Evolutionary conservation across 208 protist genomes (phyloP), one percentile per base, ranked within the genome.

Genomic region (Kentomonas sorsogonicus): DNA sequence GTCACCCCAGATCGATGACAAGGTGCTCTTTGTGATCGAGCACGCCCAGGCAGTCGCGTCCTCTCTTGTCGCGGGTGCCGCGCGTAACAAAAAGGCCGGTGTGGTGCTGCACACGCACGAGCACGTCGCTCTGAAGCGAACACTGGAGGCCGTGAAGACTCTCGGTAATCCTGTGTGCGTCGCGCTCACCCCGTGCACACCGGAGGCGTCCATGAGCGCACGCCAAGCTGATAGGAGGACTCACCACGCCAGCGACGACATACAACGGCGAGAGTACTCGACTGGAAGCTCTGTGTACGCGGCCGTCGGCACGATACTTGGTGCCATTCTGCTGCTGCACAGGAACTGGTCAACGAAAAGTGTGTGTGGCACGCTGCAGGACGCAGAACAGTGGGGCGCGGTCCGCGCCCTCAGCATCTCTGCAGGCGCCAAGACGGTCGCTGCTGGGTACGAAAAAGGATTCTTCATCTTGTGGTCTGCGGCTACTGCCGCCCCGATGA

Each of bases 21-120:
- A 61, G 18, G 72, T 92, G 36, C 69, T 81, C 3, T 53, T 41
- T 10, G 69, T 89, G 1, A 51, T 92, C 30, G 55, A 72, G 25
- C 62, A 74, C 18, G 85, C 81, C 6, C 69, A 83, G 53, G 25
- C 59, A 15, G 45, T 86, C 22, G 79, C 83, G 25, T 58, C 77
- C 0, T 54, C 78, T 0, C 60, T 63, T 3, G 63, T 72, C 13
- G 16, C 65, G 26, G 57, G 50, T 27, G 18, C 38, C 26, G 61
- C 55, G 11, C 53, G 38, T 22, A n/a, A n/a, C 47, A 65, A 30
- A 53, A 68, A 0, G 72, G 57, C 13, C 63, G 69, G 31, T 25
- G 62, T 20, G 64, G n/a, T 86, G 18, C 60, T 89, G 60, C 78
- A 81, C 55, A 58, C 87, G 18, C 79, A 90, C 57, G 74, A 83